Conservation (phyloP, 768 basidiomycete genomes). For the Ephemerocybe angulata region DNA sequence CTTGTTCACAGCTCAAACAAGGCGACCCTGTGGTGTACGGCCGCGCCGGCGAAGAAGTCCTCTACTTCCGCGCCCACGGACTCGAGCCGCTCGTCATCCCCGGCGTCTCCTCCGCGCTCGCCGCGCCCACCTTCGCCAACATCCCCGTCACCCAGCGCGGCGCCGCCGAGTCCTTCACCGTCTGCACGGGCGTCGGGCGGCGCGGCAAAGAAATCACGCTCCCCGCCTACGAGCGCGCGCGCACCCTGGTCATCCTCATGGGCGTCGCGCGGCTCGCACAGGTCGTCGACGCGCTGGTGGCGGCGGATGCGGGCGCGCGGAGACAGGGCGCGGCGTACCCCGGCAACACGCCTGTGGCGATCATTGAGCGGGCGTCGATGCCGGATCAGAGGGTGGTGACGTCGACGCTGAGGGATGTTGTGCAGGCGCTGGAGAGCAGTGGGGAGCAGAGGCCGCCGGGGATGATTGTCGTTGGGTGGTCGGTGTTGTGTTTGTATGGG, state of each 20-base stretch:
- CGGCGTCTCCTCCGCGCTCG: constrained; percentile 85
- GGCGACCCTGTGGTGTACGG: constrained; percentile 96
- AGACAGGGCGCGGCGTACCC: constrained; percentile 63
- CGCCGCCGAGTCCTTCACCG: constrained; percentile 81
- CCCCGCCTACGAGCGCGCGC: constrained; percentile 81
- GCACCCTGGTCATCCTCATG: constrained; percentile 89
- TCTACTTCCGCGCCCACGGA: constrained; percentile 85
- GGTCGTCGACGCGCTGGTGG: constrained; percentile 60
- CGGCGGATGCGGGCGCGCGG: constrained; percentile 9
- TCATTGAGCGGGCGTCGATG: constrained; percentile 93
- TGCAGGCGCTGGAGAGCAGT: constrained; percentile 61
- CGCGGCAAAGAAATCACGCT: constrained; percentile 76
- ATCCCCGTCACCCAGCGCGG: constrained; percentile 97
- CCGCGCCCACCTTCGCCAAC: constrained; percentile 83
- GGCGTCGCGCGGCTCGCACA: constrained; percentile 82
- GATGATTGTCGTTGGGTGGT: constrained; percentile 96
- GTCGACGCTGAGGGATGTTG: constrained; percentile 73
- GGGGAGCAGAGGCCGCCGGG: constrained; percentile 93
- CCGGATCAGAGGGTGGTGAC: constrained; percentile 84
- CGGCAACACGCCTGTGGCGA: constrained; percentile 73
- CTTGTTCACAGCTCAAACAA: constrained; percentile 86
- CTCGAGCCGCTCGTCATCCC: constrained; percentile 84
- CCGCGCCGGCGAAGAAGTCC: constrained; percentile 89
- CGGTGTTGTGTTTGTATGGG: constrained; percentile 72
- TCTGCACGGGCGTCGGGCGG: constrained; percentile 93